Evolutionary conservation across 495 filamentous ascomycete genomes (phyloP).

Genomic region (Podospora conica): DNA sequence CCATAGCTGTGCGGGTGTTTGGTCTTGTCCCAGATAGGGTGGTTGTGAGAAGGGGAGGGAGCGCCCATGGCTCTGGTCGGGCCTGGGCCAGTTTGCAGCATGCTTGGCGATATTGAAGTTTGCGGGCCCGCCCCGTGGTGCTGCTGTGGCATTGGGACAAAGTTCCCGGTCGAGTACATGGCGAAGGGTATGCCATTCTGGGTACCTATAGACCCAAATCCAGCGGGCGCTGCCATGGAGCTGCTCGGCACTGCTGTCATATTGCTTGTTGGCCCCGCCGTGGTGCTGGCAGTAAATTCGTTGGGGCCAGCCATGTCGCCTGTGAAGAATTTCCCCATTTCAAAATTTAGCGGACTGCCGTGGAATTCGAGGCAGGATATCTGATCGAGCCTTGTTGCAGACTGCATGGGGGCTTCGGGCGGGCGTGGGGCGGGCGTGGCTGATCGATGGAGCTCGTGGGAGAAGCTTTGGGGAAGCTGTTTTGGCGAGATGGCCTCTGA

Average conservation of each 20-base stretch:
- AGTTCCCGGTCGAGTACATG: conserved; percentile 14
- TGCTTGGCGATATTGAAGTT: too few species aligned
- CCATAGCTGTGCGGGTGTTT: background rate
- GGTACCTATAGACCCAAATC: background rate
- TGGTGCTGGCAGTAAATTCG: background rate
- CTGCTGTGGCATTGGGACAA: conserved; percentile 12
- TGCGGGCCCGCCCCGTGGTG: background rate
- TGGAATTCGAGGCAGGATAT: conserved; percentile 16
- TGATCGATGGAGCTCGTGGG: background rate
- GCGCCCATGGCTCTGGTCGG: background rate
- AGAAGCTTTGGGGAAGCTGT: conserved; percentile 8
- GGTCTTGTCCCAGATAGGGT: background rate
- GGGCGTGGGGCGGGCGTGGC: background rate
- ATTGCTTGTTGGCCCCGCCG: background rate
- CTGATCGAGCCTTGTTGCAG: conserved; percentile 8
- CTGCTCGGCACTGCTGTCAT: too few species aligned
- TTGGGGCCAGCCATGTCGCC: background rate
- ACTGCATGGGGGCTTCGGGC: background rate
- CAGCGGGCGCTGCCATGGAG: background rate
- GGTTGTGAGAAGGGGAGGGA: background rate
- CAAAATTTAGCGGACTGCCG: conserved; percentile 10
- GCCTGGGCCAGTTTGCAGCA: background rate
- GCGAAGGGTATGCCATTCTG: conserved; percentile 13
- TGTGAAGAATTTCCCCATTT: conserved; percentile 13
- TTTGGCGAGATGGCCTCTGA: conserved; percentile 18